Evolutionary conservation across 2,329 filamentous ascomycete genomes (phyloP).

Genomic region (Periconia sp.): DNA sequence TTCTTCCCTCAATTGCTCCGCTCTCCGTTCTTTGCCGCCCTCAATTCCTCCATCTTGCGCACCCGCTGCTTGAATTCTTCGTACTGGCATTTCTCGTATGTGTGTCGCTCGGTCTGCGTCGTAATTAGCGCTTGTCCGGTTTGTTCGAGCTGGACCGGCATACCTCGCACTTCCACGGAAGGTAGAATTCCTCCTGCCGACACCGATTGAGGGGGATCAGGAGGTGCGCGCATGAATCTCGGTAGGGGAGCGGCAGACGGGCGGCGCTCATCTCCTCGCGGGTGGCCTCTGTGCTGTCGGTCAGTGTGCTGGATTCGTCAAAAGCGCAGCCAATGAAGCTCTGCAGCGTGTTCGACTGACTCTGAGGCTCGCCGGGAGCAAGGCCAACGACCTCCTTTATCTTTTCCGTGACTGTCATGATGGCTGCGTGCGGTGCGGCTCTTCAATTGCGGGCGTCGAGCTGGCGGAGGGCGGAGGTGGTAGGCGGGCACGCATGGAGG

Average conservation of each 20-base stretch:
- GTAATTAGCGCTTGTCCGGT: constrained; percentile 19
- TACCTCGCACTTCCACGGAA: constrained; percentile 98
- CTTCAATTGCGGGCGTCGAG: constrained; percentile 29
- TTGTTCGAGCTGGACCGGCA: constrained; percentile 34
- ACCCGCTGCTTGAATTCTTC: constrained; percentile 98
- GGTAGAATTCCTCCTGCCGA: constrained; percentile 87
- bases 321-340: constrained; percentile 23
- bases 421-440: constrained; percentile 22
- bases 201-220: constrained; percentile 96
- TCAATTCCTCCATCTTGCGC: constrained; percentile 96
- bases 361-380: constrained; percentile 38
- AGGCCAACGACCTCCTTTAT: constrained; percentile 58
- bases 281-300: constrained; percentile 68
- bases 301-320: constrained; percentile 37
- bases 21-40: constrained; percentile 80
- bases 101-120: constrained; percentile 86
- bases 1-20: constrained; percentile 73
- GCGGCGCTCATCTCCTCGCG: constrained; percentile 94
- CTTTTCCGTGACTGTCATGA: constrained; percentile 52
- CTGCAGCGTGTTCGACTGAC: constrained; percentile 33
- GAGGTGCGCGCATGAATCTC: constrained; percentile 93
- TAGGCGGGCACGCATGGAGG: constrained; percentile 19
- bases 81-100: constrained; percentile 99
- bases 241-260: constrained; percentile 84
- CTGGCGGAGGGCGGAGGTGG: constrained; percentile 16